phyloP scores from a whole-genome alignment of 148 eudicot genomes.

The Persicaria tinctoria region DNA sequence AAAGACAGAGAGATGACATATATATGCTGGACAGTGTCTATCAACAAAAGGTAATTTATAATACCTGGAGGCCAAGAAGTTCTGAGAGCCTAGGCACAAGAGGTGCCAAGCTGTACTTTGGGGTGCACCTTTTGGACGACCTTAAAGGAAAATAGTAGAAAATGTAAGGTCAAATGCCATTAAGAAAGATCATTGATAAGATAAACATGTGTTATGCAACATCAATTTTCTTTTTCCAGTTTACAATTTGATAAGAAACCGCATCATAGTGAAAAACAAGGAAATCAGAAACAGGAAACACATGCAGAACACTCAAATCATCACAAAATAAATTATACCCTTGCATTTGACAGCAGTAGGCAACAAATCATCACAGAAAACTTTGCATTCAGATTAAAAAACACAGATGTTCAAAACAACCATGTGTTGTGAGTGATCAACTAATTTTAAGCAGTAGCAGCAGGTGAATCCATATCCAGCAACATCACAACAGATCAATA shows the following conservation, averaged over 20 bases:
- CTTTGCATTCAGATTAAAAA: no score
- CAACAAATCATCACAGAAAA: not conserved
- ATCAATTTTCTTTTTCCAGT: not conserved
- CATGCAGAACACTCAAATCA: not conserved
- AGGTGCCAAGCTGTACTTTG: slow-evolving; percentile 88
- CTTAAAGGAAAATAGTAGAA: slow-evolving; percentile 29
- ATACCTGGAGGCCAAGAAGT: slow-evolving; percentile 82
- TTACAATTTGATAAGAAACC: not conserved
- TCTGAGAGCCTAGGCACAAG: slow-evolving; percentile 85
- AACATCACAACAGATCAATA: not conserved
- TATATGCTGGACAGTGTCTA: not conserved
- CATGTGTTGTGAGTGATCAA: no score
- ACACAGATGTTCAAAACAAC: no score
- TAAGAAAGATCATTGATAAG: not conserved
- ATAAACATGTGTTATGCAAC: not conserved
- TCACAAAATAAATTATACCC: no score
- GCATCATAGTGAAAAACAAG: not conserved
- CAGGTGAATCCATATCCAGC: no score
- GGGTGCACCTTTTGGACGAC: slow-evolving; percentile 92
- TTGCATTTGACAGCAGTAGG: not conserved
- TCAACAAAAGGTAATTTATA: slow-evolving; percentile 4
- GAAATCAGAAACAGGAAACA: not conserved
- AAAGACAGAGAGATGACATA: not conserved
- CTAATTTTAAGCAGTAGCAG: no score
- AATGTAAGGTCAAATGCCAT: not conserved